These are phyloP conservation scores for Verruconis gallopava DNA, from an alignment of 2,329 filamentous ascomycete species.

Conservation along the genomic window DNA sequence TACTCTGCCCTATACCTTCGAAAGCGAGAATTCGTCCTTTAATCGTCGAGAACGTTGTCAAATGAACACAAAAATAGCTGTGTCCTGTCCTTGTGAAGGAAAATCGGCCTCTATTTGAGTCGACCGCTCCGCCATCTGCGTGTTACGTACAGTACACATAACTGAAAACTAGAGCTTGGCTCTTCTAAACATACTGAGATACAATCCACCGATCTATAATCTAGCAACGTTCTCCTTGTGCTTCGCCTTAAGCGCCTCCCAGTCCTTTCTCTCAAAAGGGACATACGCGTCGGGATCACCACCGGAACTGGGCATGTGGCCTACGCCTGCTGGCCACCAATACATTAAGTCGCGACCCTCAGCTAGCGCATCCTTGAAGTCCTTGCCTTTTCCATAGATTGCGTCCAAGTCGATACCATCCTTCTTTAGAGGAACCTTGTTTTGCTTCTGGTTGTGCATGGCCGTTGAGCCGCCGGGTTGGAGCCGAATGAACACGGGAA, in stretches of 20 bases:
- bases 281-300: conserved; percentile 38
- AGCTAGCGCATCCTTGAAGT: conserved; percentile 27
- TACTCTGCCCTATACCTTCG: no score
- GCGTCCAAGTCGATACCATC: conserved; percentile 50
- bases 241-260: conserved; percentile 28
- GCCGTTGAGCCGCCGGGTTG: conserved; percentile 42
- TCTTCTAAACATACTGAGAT: no score
- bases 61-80: no score
- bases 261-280: conserved; percentile 46
- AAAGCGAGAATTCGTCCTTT: no score
- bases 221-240: conserved; percentile 9
- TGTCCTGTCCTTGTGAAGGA: no score
- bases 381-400: conserved; percentile 25
- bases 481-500: conserved; percentile 59
- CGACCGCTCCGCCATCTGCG: no score
- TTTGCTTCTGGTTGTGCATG: conserved; percentile 70
- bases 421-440: conserved; percentile 56
- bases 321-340: conserved; percentile 32
- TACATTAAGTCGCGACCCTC: conserved; percentile 32
- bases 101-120: no score
- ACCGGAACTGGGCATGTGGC: conserved; percentile 19
- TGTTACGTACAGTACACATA: no score
- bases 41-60: no score
- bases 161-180: no score
- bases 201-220: conserved; percentile 1